phyloP scores from a whole-genome alignment of 805 yeast species.

The Dipodascus geniculatus region DNA sequence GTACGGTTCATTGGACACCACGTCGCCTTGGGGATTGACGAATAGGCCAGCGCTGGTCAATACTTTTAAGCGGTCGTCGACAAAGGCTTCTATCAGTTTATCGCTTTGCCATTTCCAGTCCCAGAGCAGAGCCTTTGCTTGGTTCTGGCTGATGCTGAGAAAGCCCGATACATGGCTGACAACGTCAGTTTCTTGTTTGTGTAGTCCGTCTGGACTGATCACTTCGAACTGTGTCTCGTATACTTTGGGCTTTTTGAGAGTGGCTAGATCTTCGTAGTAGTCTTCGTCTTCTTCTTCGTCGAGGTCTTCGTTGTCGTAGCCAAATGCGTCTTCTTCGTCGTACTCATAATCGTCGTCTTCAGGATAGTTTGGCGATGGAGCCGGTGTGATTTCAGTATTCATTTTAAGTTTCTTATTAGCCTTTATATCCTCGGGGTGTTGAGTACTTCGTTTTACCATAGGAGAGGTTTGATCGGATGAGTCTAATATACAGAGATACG shows the following conservation, averaged over 20 bases:
- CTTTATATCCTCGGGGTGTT: not conserved
- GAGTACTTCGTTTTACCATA: not conserved
- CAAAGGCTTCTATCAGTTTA: conserved; percentile 41
- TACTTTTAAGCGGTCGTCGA: conserved; percentile 32
- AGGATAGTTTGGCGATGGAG: not conserved
- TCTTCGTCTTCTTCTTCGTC: conserved; percentile 2
- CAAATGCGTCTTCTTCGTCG: not conserved
- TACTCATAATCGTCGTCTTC: not conserved
- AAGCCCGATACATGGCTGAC: conserved; percentile 27
- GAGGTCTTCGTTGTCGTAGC: not conserved
- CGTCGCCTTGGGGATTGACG: not conserved
- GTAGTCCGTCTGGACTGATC: conserved; percentile 13
- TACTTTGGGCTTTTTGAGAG: conserved; percentile 6
- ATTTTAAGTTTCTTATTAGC: not conserved
- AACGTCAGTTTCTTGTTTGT: conserved; percentile 23
- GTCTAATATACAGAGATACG: no score
- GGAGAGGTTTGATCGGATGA: no score
- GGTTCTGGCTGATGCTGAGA: conserved; percentile 29
- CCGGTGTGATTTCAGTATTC: not conserved
- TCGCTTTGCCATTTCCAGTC: conserved; percentile 50
- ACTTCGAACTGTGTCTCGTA: conserved; percentile 19
- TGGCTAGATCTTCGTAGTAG: conserved; percentile 13
- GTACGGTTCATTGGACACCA: not conserved
- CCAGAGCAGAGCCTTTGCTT: conserved; percentile 35
- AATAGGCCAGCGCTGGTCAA: conserved; percentile 26